Conservation (phyloP, 73 alveolate genomes). For the Stentor coeruleus region DNA sequence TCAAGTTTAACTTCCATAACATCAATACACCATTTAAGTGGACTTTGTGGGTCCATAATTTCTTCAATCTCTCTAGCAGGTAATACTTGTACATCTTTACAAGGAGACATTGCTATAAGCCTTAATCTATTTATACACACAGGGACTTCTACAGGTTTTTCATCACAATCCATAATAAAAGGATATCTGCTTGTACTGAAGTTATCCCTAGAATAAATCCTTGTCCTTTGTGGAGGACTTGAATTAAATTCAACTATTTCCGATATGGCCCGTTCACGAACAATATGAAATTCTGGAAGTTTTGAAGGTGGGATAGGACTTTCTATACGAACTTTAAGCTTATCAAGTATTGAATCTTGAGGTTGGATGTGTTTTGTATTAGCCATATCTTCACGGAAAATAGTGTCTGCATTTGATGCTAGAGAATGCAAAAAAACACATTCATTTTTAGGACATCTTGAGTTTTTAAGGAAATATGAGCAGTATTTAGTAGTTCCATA, state of each 20-base stretch:
- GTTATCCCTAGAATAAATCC: no score
- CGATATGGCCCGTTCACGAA: background rate
- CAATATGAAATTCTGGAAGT: background rate
- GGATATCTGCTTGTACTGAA: background rate
- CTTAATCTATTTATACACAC: background rate
- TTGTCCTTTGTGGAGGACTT: background rate
- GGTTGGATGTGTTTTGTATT: background rate
- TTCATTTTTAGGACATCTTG: constrained; percentile 68
- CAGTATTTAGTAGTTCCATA: constrained; percentile 87
- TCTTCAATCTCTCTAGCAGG: background rate
- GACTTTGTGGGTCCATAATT: background rate
- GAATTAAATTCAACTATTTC: no score
- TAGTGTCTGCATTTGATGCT: constrained; percentile 26
- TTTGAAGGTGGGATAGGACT: background rate
- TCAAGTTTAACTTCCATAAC: background rate
- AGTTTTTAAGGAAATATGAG: constrained; percentile 62
- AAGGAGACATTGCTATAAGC: background rate
- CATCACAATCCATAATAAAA: background rate
- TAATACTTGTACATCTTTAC: background rate
- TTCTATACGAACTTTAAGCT: background rate
- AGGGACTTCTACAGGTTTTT: background rate
- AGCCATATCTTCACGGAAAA: constrained; percentile 16
- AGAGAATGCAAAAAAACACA: constrained; percentile 41
- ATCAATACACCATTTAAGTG: background rate
- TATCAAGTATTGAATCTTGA: background rate